A percentile compares a stretch with the other conserved stretches of the same genome.
phyloP scores from a whole-genome alignment of 148 eudicot species.

The Camellia japonica region DNA sequence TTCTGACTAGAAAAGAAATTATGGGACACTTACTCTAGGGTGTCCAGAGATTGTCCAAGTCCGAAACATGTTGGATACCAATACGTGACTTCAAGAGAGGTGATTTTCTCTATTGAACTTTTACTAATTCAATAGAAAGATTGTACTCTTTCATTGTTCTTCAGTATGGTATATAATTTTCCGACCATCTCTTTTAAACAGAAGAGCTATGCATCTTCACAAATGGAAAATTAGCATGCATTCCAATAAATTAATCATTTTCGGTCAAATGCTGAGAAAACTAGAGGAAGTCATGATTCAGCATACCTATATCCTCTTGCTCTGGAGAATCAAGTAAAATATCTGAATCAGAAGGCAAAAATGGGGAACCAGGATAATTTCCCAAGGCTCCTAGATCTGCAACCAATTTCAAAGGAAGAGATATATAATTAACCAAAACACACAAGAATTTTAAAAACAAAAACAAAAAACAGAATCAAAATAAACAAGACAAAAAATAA shows the following conservation, averaged over 20 bases:
- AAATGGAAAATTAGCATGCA: not conserved
- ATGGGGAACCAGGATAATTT: conserved; percentile 93
- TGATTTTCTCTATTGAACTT: not conserved
- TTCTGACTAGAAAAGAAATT: too few species aligned
- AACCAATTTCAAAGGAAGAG: conserved; percentile 6
- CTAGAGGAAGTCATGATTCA: not conserved
- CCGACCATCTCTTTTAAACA: not conserved
- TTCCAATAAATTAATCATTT: not conserved
- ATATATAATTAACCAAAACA: not conserved
- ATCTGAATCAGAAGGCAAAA: conserved; percentile 88
- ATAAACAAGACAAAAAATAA: not conserved
- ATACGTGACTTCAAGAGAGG: too few species aligned
- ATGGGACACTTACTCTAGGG: too few species aligned
- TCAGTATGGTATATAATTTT: not conserved
- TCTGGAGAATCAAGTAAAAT: conserved; percentile 14
- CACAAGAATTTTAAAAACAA: not conserved
- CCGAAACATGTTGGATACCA: too few species aligned
- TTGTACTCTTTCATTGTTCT: too few species aligned
- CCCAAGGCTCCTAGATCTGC: conserved; percentile 95
- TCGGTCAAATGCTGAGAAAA: not conserved
- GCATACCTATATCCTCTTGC: conserved; percentile 41
- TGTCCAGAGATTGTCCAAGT: too few species aligned
- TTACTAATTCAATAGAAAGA: not conserved
- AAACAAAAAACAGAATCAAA: not conserved
- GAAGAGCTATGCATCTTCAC: not conserved